Base-by-base conservation (phyloP, 2,329 filamentous ascomycete genomes). In the Stromatinia cepivora region DNA sequence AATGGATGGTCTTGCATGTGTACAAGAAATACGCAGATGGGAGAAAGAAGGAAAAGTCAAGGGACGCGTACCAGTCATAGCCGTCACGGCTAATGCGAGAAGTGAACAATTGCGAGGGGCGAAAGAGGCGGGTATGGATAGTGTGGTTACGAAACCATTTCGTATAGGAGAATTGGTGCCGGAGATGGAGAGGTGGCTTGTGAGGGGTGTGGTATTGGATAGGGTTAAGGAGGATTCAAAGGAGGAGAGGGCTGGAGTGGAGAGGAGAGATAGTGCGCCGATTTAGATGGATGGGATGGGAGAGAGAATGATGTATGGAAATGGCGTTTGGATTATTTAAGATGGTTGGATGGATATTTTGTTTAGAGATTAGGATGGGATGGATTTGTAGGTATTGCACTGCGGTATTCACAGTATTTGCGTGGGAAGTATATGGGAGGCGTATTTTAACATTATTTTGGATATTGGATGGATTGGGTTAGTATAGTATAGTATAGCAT, bases 71-170 rank as follows among this genome's bases (percentile, higher is more conserved):
- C 75, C 74, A 7, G 69, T 76, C 1, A 76, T 77, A 48, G 74
- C 75, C 75, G 82, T 75, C n/a, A 76, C 75, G 25, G 75, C 75
- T 0, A 76, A 77, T 70, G 75, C 74, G 22, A 69, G 75, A n/a
- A 73, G 72, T 39, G 75, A 76, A 42, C 75, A 77, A 75, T 76
- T 28, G 53, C 66, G n/a, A 1, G 70, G 54, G 5, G 76, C 75
- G 2, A 73, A 72, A 42, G 73, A 74, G 54, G 70, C 69, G 70
- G 70, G 76, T 62, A 73, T 73, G 72, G 87, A 91, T 74, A 87
- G 88, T 76, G 87, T 92, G 28, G 84, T 93, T 25, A 86, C 89
- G n/a, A 92, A 92, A 79, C 90, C 90, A 11, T 92, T 91, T 76
- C 82, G 85, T 46, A 88, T 89, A 75, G 82, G 84, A 7, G 87